Base-by-base conservation (phyloP, 305 asterid species). In the Solanum aculeatissimum region DNA sequence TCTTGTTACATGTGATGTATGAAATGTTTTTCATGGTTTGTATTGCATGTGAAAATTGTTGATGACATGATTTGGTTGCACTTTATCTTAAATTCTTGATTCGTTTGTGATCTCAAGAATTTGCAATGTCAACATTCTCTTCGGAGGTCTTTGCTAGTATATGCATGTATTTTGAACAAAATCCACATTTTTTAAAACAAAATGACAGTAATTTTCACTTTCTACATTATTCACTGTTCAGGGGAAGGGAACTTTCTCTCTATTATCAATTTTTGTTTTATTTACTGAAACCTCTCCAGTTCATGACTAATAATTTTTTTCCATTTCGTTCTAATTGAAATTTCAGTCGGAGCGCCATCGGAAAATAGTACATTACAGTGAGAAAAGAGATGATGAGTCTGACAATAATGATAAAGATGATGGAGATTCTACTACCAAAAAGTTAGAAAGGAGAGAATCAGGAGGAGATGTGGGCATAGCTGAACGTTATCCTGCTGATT, bases 331-430 rank as follows among this genome's bases (percentile, higher is more conserved):
- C 40, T 85, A 58, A 16, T 83, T 82, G 72, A 53, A 80, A 69
- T 86, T 88, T 74, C 95, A 96, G 99, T 96, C 99, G 5, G 92
- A 84, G 66, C 91, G 98, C 55, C 84, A 74, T 38, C 90, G 93
- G 82, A 96, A 92, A 88, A 86, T 72, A 65, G 97, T 96, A 86
- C 89, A 82, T 77, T 94, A 95, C 86, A 54, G 85, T 55, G 82
- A 47, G 47, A 51, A 57, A 65, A 49, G 79, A 65, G 85, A 78
- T 65, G 75, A 83, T 18, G 85, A 79, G 51, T 84, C 89, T 14
- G 87, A 89, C 70, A 91, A 89, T 88, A 83, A 55, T 14, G 92
- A 88, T 38, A 60, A 86, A 60, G n/a, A 25, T 78, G 90, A 86
- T 57, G 89, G 85, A 45, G 86, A 87, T 72, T 84, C 75, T 29